A percentile compares a stretch with the other conserved stretches of the same genome.
These are phyloP conservation scores for Petunia hybrid DNA, from an alignment of 305 asterid species.

Conservation along the genomic window DNA sequence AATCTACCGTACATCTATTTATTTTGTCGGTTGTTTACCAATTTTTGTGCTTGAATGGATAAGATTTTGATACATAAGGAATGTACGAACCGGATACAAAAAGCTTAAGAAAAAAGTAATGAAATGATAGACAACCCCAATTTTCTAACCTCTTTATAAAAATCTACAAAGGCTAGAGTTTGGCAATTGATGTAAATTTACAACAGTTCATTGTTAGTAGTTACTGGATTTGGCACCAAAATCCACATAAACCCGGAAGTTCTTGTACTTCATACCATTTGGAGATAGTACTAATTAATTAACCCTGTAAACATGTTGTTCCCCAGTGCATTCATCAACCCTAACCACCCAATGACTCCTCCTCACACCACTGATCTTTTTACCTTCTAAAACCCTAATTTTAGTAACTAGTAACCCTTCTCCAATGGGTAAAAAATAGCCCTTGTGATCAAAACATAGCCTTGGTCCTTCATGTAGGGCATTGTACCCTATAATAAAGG, in stretches of 20 bases:
- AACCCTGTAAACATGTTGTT: constrained; percentile 44
- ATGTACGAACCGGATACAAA: too few relatives aligned
- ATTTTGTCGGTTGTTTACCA: neutral
- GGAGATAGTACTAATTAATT: neutral
- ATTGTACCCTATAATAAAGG: constrained; percentile 43
- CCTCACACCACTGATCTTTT: constrained; percentile 7
- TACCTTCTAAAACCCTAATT: constrained; percentile 22
- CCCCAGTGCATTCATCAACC: constrained; percentile 41
- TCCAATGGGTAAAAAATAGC: constrained; percentile 45
- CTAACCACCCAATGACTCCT: constrained; percentile 42
- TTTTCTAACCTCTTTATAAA: neutral
- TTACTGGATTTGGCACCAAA: neutral
- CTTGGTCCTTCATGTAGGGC: constrained; percentile 33
- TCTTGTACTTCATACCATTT: neutral
- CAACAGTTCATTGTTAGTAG: neutral
- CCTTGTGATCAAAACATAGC: constrained; percentile 30
- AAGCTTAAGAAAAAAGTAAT: neutral
- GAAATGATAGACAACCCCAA: neutral
- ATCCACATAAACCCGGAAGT: neutral
- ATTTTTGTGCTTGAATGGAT: neutral
- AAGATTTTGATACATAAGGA: too few relatives aligned
- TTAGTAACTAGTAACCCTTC: constrained; percentile 43
- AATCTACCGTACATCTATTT: neutral
- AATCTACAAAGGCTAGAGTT: neutral
- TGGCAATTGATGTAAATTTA: neutral